A percentile compares a stretch with the other conserved stretches of the same genome.
Conservation (phyloP, 345 rosid species). For the Nasturtium officinale region DNA sequence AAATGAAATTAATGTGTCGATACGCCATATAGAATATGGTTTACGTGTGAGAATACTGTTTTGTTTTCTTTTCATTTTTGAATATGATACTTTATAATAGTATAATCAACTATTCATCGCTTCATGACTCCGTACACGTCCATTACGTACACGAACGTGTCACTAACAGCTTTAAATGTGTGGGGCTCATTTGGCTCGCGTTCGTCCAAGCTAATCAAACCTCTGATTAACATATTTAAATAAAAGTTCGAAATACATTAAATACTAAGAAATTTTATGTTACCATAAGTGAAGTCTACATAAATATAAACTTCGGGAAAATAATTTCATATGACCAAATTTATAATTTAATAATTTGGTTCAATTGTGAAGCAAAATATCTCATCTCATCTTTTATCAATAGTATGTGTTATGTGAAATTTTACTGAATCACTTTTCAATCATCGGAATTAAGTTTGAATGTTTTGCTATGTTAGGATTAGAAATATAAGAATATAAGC, state of each 20-base stretch:
- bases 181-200: constrained; percentile 18
- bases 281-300: no score
- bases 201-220: background rate
- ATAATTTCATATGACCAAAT: background rate
- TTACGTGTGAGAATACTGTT: constrained; percentile 17
- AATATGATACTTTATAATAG: constrained; percentile 16
- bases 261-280: background rate
- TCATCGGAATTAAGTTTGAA: background rate
- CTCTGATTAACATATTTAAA: background rate
- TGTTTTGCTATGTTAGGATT: background rate
- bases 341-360: no score
- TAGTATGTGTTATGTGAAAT: no score
- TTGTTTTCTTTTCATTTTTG: background rate
- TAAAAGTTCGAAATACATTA: background rate
- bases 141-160: constrained; percentile 31
- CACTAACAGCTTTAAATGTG: background rate
- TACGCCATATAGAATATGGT: constrained; percentile 2
- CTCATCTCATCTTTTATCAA: background rate
- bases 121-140: constrained; percentile 36
- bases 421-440: background rate
- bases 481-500: background rate
- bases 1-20: background rate
- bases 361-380: background rate
- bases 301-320: background rate
- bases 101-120: constrained; percentile 20